Percentiles rank a stretch among this genome's conserved stretches.
Evolutionary conservation across 192 early-diverging fungal genomes (phyloP).

Genomic region (Backusella sp.): DNA sequence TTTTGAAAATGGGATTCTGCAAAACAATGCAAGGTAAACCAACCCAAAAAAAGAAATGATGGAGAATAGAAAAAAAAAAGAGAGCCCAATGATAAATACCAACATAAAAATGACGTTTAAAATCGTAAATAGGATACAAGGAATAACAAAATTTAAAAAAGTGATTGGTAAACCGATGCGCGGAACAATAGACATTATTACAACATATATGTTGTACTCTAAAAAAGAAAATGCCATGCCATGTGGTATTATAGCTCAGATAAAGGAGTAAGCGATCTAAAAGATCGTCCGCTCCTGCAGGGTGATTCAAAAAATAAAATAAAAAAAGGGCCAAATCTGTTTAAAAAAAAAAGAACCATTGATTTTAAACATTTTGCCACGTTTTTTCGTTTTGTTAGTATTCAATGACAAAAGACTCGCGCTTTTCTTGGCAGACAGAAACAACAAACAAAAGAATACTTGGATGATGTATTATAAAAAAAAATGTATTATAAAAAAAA

Average conservation of each 20-base stretch:
- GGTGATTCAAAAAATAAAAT: neutral
- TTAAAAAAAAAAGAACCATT: too few species aligned
- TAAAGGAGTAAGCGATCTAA: neutral
- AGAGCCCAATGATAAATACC: neutral
- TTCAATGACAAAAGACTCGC: neutral
- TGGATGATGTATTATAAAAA: neutral
- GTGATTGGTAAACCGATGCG: neutral
- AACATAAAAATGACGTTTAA: neutral
- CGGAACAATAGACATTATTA: neutral
- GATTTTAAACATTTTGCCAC: neutral
- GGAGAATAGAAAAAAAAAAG: neutral
- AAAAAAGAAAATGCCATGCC: neutral
- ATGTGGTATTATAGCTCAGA: neutral
- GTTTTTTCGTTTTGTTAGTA: neutral
- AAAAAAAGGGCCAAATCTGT: neutral
- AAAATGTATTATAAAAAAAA: neutral
- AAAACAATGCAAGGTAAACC: neutral
- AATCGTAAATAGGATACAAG: neutral
- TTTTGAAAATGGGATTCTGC: neutral
- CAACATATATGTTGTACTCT: neutral
- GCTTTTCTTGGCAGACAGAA: neutral
- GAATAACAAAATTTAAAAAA: neutral
- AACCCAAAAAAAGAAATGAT: neutral
- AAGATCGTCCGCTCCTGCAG: neutral
- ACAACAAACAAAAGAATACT: neutral